phyloP scores from a whole-genome alignment of 148 eudicot genomes.

The Rhododendron mucronatum region DNA sequence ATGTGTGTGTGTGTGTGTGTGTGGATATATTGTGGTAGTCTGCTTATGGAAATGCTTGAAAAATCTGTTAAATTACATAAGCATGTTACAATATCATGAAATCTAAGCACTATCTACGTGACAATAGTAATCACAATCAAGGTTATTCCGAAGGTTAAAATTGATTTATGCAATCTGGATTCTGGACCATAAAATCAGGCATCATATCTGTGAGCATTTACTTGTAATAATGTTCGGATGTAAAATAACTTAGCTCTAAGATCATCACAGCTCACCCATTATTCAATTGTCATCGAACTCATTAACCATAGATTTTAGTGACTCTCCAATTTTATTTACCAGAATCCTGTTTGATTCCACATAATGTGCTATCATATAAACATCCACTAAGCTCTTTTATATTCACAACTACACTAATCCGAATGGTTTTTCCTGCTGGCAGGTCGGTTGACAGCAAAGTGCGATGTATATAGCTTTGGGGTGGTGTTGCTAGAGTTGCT shows the following conservation, averaged over 20 bases:
- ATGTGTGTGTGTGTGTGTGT: neutral
- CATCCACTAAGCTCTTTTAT: neutral
- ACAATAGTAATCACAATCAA: neutral
- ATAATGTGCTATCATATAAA: neutral
- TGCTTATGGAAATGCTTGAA: neutral
- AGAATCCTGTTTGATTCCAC: neutral
- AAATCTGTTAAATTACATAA: neutral
- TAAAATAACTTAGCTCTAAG: neutral
- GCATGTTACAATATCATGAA: neutral
- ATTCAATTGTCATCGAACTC: neutral
- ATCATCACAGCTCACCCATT: neutral
- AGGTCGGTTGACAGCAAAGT: conserved; percentile 40
- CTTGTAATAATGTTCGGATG: neutral
- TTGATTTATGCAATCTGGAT: neutral
- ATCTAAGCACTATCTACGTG: neutral
- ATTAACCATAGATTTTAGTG: neutral
- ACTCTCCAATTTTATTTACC: neutral
- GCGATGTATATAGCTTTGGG: conserved; percentile 53
- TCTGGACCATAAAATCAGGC: neutral
- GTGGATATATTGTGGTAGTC: neutral
- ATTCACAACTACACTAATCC: neutral
- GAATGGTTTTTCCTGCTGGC: neutral
- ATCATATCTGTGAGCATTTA: neutral
- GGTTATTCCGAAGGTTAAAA: neutral
- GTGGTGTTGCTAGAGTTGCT: conserved; percentile 43